Evolutionary conservation across 768 basidiomycete genomes (phyloP).

Genomic region (Podaxis sp.): DNA sequence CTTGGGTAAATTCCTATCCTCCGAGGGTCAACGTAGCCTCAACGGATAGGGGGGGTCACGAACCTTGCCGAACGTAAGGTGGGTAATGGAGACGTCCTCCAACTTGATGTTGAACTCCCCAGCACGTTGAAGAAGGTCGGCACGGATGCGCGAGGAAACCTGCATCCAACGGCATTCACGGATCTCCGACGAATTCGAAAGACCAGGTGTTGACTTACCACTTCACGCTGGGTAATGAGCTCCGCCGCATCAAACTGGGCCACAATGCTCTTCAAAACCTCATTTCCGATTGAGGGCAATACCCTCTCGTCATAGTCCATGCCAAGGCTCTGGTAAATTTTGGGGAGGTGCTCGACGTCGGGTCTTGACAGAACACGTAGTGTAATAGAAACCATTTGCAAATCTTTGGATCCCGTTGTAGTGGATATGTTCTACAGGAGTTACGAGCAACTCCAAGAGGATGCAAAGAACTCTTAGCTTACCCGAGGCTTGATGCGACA

Average conservation of each 20-base stretch:
- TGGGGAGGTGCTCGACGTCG: conserved; percentile 81
- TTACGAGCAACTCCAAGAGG: conserved; percentile 12
- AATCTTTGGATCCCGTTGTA: conserved; percentile 95
- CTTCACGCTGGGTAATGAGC: conserved; percentile 95
- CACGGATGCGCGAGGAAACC: conserved; percentile 90
- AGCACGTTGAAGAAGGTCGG: conserved; percentile 89
- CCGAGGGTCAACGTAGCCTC: neutral
- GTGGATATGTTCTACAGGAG: conserved; percentile 88
- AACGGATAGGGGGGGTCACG: conserved; percentile 17
- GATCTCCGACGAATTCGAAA: neutral
- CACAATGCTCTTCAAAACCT: conserved; percentile 96
- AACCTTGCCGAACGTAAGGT: conserved; percentile 85
- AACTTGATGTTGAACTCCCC: conserved; percentile 94
- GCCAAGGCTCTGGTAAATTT: conserved; percentile 94
- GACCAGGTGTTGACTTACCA: conserved; percentile 51
- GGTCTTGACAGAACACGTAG: conserved; percentile 94
- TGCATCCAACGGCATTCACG: conserved; percentile 24
- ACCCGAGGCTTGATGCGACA: conserved; percentile 96
- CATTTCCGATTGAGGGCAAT: conserved; percentile 95
- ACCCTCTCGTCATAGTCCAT: conserved; percentile 98
- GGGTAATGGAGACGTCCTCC: conserved; percentile 97
- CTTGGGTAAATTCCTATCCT: conserved; percentile 85
- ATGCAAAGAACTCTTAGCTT: conserved; percentile 23
- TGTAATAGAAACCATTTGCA: conserved; percentile 98
- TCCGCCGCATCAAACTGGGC: conserved; percentile 98